These are phyloP conservation scores for Pleodorina starrii DNA, from an alignment of 139 green algal species.

Conservation along the genomic window DNA sequence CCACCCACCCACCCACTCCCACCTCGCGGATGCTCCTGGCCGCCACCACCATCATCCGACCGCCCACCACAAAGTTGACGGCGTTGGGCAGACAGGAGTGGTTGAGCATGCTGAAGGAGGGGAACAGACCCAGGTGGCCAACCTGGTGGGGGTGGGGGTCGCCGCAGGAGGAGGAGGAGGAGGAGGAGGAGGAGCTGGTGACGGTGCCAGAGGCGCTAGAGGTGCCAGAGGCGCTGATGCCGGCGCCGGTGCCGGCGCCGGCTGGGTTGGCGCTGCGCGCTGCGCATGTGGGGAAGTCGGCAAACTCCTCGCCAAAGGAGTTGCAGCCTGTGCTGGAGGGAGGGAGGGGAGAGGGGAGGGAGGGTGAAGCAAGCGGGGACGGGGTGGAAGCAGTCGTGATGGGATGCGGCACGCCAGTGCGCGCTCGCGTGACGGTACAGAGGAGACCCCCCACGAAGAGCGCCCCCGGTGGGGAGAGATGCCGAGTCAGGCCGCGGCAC, in stretches of 20 bases:
- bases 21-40: constrained; percentile 29
- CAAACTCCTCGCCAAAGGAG: constrained; percentile 51
- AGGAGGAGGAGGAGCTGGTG: too few relatives aligned
- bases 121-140: constrained; percentile 60
- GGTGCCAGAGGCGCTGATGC: background rate
- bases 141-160: background rate
- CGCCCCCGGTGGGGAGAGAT: too few relatives aligned
- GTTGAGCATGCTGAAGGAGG: constrained; percentile 58
- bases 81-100: constrained; percentile 56
- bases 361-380: background rate
- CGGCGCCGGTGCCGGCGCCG: background rate
- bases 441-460: too few relatives aligned
- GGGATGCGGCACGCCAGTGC: too few relatives aligned
- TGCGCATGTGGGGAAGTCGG: background rate
- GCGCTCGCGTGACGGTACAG: too few relatives aligned
- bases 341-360: background rate
- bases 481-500: too few relatives aligned
- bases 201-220: background rate
- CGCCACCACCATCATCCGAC: constrained; percentile 51
- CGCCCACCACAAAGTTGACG: constrained; percentile 48
- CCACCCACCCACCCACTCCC: too few relatives aligned
- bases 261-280: background rate
- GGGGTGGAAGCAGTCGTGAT: too few relatives aligned
- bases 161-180: background rate
- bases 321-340: constrained; percentile 16